Conservation (phyloP, 2,329 filamentous ascomycete species). For the Hypoxylon sp. region DNA sequence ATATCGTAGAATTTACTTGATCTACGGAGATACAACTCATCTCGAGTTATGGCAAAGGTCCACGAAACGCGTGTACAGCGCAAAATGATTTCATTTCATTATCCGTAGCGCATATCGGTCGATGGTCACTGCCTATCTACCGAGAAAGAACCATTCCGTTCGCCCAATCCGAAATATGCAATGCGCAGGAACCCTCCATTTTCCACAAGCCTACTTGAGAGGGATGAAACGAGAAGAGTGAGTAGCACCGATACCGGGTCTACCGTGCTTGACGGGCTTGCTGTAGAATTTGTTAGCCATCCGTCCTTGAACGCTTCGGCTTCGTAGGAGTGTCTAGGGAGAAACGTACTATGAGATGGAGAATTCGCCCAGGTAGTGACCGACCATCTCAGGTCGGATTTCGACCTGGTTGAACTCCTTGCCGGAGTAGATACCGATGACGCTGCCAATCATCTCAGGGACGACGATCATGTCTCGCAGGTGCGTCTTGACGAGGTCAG, state of each 20-base stretch:
- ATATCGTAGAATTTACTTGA: background rate
- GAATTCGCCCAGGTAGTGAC: conserved; percentile 99
- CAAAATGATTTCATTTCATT: conserved; percentile 61
- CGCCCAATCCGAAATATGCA: conserved; percentile 73
- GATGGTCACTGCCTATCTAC: conserved; percentile 56
- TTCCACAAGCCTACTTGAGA: conserved; percentile 85
- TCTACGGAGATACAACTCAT: background rate
- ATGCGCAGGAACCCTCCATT: conserved; percentile 70
- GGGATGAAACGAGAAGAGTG: conserved; percentile 99
- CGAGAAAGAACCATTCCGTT: conserved; percentile 71
- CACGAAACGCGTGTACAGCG: conserved; percentile 30
- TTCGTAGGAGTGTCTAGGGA: background rate
- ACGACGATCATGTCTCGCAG: conserved; percentile 99
- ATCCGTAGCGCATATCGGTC: conserved; percentile 63
- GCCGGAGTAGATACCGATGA: conserved; percentile 99
- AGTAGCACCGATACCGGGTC: conserved; percentile 99
- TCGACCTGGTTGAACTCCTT: conserved; percentile 99
- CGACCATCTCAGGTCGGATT: conserved; percentile 99
- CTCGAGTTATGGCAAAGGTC: conserved; percentile 3
- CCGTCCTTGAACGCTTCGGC: background rate
- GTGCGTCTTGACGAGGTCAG: conserved; percentile 98
- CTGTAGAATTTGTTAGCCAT: conserved; percentile 72
- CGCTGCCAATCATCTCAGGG: conserved; percentile 99
- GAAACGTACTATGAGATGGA: conserved; percentile 97
- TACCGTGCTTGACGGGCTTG: conserved; percentile 99